These are phyloP conservation scores for Talaromyces sp. DNA, from an alignment of 2,329 filamentous ascomycete species.

Conservation along the genomic window DNA sequence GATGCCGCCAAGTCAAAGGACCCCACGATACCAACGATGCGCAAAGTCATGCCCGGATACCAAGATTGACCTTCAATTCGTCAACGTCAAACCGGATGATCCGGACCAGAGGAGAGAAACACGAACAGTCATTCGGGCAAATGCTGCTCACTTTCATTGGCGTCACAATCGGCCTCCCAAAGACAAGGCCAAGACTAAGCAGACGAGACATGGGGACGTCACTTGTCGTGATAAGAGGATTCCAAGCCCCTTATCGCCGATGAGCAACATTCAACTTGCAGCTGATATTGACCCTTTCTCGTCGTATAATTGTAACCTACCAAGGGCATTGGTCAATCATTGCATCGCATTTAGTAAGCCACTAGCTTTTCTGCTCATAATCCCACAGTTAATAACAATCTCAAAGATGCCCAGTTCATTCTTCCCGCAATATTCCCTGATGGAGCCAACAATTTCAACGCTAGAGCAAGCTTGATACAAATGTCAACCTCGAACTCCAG, in stretches of 20 bases:
- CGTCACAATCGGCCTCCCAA: neutral
- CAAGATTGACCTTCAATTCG: neutral
- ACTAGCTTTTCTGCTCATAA: neutral
- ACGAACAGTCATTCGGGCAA: neutral
- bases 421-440: conserved; percentile 1
- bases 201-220: neutral
- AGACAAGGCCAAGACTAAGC: neutral
- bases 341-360: conserved; percentile 3
- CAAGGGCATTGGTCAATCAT: neutral
- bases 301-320: neutral
- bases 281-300: neutral
- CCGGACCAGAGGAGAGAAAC: neutral
- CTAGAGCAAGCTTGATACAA: neutral
- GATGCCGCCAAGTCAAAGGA: neutral
- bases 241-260: neutral
- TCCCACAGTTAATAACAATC: neutral
- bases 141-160: conserved; percentile 1
- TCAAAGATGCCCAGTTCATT: neutral
- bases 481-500: neutral
- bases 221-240: neutral
- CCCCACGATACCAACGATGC: neutral
- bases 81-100: conserved; percentile 1
- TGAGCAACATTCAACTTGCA: neutral
- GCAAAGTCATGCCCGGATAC: neutral
- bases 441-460: neutral